Conservation (phyloP, 1,139 yeast species). For the Yamadazyma friedrichii region DNA sequence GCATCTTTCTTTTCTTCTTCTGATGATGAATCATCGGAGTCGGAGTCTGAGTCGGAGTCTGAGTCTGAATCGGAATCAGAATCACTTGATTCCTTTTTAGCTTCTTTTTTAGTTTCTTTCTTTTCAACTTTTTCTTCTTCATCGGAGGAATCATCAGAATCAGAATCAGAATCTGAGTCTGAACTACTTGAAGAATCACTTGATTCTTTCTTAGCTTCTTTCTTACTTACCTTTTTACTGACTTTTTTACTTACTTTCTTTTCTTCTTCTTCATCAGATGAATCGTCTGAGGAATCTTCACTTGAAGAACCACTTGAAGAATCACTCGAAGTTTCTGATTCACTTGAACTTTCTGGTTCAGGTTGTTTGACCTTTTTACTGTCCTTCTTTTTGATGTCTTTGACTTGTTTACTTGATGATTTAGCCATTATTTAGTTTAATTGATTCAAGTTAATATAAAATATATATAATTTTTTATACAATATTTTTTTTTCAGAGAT, state of each 20-base stretch:
- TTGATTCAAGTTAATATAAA: not conserved
- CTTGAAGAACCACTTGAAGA: constrained; percentile 4
- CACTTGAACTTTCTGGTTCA: constrained; percentile 14
- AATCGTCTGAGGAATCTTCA: constrained; percentile 24
- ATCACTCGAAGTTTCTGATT: constrained; percentile 11
- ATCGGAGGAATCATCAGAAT: constrained; percentile 17
- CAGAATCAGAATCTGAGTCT: constrained; percentile 17
- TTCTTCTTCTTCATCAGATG: constrained; percentile 7
- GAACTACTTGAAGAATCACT: constrained; percentile 14
- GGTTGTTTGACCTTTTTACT: constrained; percentile 15
- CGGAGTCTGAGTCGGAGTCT: constrained; percentile 12
- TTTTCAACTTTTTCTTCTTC: constrained; percentile 20
- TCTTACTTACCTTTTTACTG: constrained; percentile 20
- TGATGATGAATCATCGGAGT: constrained; percentile 15
- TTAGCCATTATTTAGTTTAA: constrained; percentile 25
- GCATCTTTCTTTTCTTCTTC: constrained; percentile 3
- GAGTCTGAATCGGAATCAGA: constrained; percentile 14
- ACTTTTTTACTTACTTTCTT: constrained; percentile 2
- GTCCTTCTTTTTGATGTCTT: constrained; percentile 21
- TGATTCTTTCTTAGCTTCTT: constrained; percentile 4
- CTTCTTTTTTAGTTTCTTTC: constrained; percentile 16
- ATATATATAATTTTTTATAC: constrained; percentile 6
- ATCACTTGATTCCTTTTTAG: constrained; percentile 5
- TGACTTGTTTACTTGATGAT: constrained; percentile 17
- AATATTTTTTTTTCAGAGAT: constrained; percentile 7